These are phyloP conservation scores for Fusarium sp. DNA, from an alignment of 2,329 filamentous ascomycete genomes.

Conservation along the genomic window DNA sequence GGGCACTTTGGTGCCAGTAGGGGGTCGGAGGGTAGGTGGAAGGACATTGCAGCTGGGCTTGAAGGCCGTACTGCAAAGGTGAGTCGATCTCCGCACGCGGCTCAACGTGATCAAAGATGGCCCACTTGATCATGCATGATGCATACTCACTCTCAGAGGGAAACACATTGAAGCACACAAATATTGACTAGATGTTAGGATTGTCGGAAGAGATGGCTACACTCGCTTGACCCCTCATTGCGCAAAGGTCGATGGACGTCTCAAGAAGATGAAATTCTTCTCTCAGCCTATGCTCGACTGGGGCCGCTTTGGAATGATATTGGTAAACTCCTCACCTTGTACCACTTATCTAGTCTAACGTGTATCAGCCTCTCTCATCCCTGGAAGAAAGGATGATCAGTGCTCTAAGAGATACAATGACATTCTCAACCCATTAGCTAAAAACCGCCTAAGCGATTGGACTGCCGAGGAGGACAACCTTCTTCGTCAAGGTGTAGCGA, in stretches of 20 bases:
- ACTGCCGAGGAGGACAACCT: slow-evolving; percentile 46
- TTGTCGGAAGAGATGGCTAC: slow-evolving; percentile 51
- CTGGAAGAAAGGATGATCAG: slow-evolving; percentile 50
- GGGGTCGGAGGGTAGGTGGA: slow-evolving; percentile 48
- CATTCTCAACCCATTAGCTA: slow-evolving; percentile 47
- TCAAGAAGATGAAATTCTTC: slow-evolving; percentile 48
- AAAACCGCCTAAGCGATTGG: slow-evolving; percentile 47
- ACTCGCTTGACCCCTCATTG: slow-evolving; percentile 49
- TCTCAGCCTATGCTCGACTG: slow-evolving; percentile 48
- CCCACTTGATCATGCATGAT: neutral
- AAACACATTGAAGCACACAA: neutral
- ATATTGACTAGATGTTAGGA: slow-evolving; percentile 35
- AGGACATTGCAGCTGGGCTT: slow-evolving; percentile 46
- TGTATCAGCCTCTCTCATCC: slow-evolving; percentile 43
- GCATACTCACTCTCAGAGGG: neutral
- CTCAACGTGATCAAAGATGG: slow-evolving; percentile 6
- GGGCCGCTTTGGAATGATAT: slow-evolving; percentile 49
- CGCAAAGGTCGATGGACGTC: slow-evolving; percentile 50
- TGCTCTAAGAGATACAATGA: slow-evolving; percentile 51
- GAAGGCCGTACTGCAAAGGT: slow-evolving; percentile 49
- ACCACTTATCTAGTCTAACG: neutral
- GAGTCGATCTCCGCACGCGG: slow-evolving; percentile 19
- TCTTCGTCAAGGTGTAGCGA: slow-evolving; percentile 43
- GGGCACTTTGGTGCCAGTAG: slow-evolving; percentile 47
- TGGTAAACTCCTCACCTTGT: slow-evolving; percentile 11